phyloP scores from a whole-genome alignment of 2,329 filamentous ascomycete species.

The Apiospora pterosperma region DNA sequence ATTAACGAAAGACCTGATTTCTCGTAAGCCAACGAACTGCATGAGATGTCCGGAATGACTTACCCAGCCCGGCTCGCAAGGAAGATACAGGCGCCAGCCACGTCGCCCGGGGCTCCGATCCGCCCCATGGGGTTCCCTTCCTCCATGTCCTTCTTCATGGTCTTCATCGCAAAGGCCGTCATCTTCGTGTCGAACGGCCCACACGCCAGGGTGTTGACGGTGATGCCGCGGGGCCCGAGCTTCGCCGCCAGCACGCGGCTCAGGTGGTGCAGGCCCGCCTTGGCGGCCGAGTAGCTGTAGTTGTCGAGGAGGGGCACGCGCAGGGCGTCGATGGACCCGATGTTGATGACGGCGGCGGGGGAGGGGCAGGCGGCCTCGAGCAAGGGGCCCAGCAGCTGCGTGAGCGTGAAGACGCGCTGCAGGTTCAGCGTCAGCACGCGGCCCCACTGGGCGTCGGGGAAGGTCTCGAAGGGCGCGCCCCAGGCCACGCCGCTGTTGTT shows the following conservation, averaged over 20 bases:
- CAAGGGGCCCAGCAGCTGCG: slow-evolving; percentile 57
- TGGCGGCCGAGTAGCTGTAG: slow-evolving; percentile 57
- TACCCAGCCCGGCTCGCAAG: slow-evolving; percentile 63
- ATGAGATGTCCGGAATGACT: slow-evolving; percentile 13
- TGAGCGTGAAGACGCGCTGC: slow-evolving; percentile 66
- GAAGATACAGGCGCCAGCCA: slow-evolving; percentile 70
- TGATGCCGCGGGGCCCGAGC: slow-evolving; percentile 57
- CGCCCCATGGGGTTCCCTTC: slow-evolving; percentile 60
- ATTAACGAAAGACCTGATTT: slow-evolving; percentile 52
- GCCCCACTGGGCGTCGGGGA: slow-evolving; percentile 56
- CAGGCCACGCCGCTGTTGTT: slow-evolving; percentile 66
- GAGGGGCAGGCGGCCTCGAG: slow-evolving; percentile 46
- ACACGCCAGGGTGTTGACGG: slow-evolving; percentile 67
- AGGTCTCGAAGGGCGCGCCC: slow-evolving; percentile 57
- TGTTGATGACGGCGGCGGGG: slow-evolving; percentile 60
- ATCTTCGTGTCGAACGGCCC: slow-evolving; percentile 69
- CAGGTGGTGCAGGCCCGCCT: slow-evolving; percentile 64
- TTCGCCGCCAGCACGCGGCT: slow-evolving; percentile 56
- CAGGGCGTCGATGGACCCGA: slow-evolving; percentile 61
- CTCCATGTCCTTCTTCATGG: slow-evolving; percentile 51
- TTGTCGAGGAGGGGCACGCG: slow-evolving; percentile 57
- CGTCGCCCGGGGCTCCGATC: slow-evolving; percentile 65
- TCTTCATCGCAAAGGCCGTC: slow-evolving; percentile 60
- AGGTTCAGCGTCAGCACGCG: slow-evolving; percentile 62
- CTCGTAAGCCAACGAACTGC: too few species aligned